A percentile compares a stretch with the other conserved stretches of the same genome.
Conservation (phyloP, 495 filamentous ascomycete genomes). For the Geoglossum glabrum region DNA sequence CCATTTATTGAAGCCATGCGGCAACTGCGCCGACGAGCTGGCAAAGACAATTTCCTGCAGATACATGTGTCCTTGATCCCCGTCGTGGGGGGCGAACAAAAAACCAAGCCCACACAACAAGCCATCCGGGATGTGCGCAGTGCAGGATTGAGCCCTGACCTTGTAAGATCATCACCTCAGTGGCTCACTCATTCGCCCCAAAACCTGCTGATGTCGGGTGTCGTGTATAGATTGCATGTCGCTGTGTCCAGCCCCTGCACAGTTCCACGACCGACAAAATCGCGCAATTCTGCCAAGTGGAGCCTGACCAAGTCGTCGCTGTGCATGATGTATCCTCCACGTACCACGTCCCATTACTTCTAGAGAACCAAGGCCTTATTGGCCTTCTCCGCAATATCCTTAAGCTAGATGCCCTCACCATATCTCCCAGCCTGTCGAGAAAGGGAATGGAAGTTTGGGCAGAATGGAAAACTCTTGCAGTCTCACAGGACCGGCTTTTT, state of each 20-base stretch:
- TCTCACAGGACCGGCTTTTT: conserved; percentile 34
- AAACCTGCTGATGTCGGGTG: background rate
- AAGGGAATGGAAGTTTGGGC: conserved; percentile 48
- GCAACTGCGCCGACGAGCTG: conserved; percentile 50
- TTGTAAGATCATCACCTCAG: conserved; percentile 25
- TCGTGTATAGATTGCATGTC: conserved; percentile 57
- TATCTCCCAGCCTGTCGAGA: conserved; percentile 26
- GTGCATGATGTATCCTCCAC: conserved; percentile 73
- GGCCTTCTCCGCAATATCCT: conserved; percentile 36
- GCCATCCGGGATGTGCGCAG: conserved; percentile 66
- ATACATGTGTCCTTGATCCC: conserved; percentile 74
- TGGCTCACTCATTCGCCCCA: background rate
- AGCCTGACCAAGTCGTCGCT: conserved; percentile 57
- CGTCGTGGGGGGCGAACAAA: conserved; percentile 56
- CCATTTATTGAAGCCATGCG: conserved; percentile 78
- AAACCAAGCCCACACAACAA: conserved; percentile 91
- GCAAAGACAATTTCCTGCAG: conserved; percentile 64
- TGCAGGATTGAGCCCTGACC: conserved; percentile 67
- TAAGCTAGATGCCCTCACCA: conserved; percentile 30
- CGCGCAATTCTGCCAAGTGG: conserved; percentile 67
- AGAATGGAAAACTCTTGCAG: conserved; percentile 50
- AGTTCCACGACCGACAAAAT: conserved; percentile 68
- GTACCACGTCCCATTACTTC: conserved; percentile 82
- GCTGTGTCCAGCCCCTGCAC: conserved; percentile 56
- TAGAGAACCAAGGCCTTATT: conserved; percentile 60